Evolutionary conservation across 2,329 filamentous ascomycete species (phyloP).

Genomic region (Furcasterigmium furcatum): DNA sequence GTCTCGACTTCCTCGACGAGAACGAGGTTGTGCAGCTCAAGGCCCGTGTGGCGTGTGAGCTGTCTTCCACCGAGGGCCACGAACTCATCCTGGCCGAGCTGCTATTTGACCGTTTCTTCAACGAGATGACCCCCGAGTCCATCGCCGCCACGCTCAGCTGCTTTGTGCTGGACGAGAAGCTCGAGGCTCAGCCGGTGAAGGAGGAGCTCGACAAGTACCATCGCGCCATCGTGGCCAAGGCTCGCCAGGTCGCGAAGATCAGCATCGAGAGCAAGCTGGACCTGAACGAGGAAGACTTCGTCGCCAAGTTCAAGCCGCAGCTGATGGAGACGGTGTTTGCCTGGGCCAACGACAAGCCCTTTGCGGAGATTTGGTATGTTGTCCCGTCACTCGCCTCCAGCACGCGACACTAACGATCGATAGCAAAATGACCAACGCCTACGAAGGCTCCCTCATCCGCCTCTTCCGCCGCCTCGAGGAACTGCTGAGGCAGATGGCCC

Average conservation of each 20-base stretch:
- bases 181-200: conserved; percentile 71
- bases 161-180: conserved; percentile 98
- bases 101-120: conserved; percentile 97
- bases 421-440: conserved; percentile 98
- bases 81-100: conserved; percentile 91
- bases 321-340: conserved; percentile 94
- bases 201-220: conserved; percentile 86
- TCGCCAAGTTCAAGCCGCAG: conserved; percentile 85
- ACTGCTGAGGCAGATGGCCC: conserved; percentile 88
- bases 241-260: conserved; percentile 85
- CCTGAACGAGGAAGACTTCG: conserved; percentile 93
- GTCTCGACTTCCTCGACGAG: conserved; percentile 94
- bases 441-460: conserved; percentile 93
- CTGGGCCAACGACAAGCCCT: conserved; percentile 88
- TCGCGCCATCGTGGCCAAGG: conserved; percentile 82
- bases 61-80: conserved; percentile 85
- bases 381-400: neutral
- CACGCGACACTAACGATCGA: conserved; percentile 2
- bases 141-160: conserved; percentile 84
- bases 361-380: conserved; percentile 91
- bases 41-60: conserved; percentile 95
- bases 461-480: conserved; percentile 95
- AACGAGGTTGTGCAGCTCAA: conserved; percentile 94
- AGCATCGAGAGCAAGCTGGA: conserved; percentile 91
- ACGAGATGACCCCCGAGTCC: conserved; percentile 84